Base-by-base conservation (phyloP, 2,329 filamentous ascomycete species). In the Colletotrichum sp. region DNA sequence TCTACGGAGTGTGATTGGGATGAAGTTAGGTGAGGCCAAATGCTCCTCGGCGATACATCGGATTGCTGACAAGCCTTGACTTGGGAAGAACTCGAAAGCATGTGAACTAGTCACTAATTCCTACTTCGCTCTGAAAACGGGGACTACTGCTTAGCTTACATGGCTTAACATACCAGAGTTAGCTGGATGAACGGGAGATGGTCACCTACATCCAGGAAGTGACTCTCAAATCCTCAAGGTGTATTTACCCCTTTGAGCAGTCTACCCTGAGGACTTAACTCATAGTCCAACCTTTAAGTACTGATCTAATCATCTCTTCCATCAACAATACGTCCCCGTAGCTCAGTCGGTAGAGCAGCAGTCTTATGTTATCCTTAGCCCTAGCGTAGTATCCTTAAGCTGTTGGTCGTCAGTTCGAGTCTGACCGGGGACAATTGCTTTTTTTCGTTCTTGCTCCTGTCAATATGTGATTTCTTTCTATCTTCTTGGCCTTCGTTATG, bases 271-370 rank as follows among this genome's bases (percentile, higher is more conserved):
- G 22, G 29, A 13, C 8, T 59, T 1, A 29, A 59, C 13, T 59
- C 55, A 59, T 16, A 59, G 9, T 16, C 22, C 2, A 27, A 29
- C 7, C 2, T 59, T 6, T 0, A 59, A 29, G 13, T 59, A 59
- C 55, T 19, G 9, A 19, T 4, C 52, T 27, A 19, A 59, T 29
- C 0, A 29, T 59, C 25, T 59, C 16, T 16, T 29, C 27, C 2
- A 27, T 27, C 1, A 59, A 16, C 16, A 29, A 59, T 59, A 7
- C 6, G 27, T 59, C 55, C 27, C 8, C 55, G 27, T 59, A 59
- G 22, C 55, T 59, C 27, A 59, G 55, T 59, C 55, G 27, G 55
- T 59, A 59, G 55, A 59, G 55, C n/a, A 59, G 55, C 55, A 59
- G 55, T 59, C 25, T 59, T 22, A 59, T 59, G 27, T 12, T 22